A percentile compares a stretch with the other conserved stretches of the same genome.
Conservation (phyloP, 139 green algal species). For the Closterium sp. region DNA sequence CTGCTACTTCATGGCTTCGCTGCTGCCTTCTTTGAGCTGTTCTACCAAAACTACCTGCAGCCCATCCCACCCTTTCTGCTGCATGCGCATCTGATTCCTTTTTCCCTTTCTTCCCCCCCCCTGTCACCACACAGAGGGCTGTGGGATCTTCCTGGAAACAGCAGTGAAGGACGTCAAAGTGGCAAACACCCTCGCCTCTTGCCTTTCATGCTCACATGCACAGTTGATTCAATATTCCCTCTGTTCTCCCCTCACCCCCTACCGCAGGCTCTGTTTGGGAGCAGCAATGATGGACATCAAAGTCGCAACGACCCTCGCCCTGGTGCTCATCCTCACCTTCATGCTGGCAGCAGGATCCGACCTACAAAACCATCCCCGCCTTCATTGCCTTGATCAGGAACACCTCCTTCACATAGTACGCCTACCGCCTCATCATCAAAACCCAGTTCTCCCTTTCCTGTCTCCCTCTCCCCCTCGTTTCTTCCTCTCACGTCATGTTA, state of each 20-base stretch:
- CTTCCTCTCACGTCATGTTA: not conserved
- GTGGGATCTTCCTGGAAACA: no score
- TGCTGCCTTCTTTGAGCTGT: conserved; percentile 18
- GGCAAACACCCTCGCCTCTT: no score
- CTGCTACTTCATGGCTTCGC: conserved; percentile 44
- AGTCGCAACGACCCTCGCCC: conserved; percentile 31
- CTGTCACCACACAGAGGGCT: no score
- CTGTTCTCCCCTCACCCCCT: no score
- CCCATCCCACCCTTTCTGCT: no score
- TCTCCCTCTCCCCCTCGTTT: not conserved
- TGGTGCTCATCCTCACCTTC: conserved; percentile 40
- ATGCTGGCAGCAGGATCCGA: conserved; percentile 52
- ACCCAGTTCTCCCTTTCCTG: not conserved
- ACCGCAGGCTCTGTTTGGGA: no score
- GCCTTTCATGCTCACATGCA: no score
- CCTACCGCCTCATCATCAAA: conserved; percentile 26
- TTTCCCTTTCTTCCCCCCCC: no score
- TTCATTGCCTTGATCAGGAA: conserved; percentile 68
- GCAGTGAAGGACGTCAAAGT: no score
- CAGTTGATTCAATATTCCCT: no score
- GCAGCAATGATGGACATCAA: conserved; percentile 40
- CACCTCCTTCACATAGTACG: conserved; percentile 63
- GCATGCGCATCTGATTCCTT: no score
- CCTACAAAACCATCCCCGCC: conserved; percentile 49
- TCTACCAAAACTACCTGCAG: conserved; percentile 9